These are phyloP conservation scores for Monosporascus sp. DNA, from an alignment of 2,329 filamentous ascomycete species.

Conservation along the genomic window DNA sequence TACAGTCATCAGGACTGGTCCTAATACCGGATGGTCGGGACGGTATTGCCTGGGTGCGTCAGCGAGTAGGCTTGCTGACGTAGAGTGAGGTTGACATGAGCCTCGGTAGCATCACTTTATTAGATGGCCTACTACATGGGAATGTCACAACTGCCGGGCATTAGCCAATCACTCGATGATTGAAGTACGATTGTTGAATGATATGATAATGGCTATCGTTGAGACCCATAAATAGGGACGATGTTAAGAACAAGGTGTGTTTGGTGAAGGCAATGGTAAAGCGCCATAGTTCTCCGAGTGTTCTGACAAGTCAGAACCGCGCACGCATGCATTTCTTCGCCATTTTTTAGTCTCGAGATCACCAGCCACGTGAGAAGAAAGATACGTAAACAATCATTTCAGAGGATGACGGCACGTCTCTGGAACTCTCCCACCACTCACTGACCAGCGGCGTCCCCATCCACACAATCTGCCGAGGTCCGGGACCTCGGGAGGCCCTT, in stretches of 20 bases:
- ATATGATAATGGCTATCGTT: no score
- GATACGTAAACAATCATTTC: neutral
- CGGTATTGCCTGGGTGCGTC: conserved; percentile 21
- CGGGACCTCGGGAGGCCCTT: neutral
- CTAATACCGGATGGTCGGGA: conserved; percentile 19
- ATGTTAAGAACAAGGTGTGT: no score
- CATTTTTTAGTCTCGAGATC: neutral
- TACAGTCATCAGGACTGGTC: conserved; percentile 12
- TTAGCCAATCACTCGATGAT: no score
- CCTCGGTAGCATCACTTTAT: no score
- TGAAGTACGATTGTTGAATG: no score
- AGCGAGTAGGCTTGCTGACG: conserved; percentile 12
- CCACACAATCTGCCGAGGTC: neutral
- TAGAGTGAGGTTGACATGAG: neutral
- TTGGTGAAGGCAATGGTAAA: no score
- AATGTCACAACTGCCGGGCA: no score
- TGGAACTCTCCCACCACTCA: neutral
- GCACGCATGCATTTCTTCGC: no score
- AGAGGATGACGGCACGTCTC: neutral
- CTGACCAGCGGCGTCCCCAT: neutral
- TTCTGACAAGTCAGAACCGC: no score
- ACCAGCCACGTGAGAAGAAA: neutral
- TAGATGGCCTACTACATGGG: no score
- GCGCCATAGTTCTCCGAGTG: no score
- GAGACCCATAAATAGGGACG: no score